Evolutionary conservation across 2,329 filamentous ascomycete genomes (phyloP).

Genomic region (Verticillium nonalfalfae): DNA sequence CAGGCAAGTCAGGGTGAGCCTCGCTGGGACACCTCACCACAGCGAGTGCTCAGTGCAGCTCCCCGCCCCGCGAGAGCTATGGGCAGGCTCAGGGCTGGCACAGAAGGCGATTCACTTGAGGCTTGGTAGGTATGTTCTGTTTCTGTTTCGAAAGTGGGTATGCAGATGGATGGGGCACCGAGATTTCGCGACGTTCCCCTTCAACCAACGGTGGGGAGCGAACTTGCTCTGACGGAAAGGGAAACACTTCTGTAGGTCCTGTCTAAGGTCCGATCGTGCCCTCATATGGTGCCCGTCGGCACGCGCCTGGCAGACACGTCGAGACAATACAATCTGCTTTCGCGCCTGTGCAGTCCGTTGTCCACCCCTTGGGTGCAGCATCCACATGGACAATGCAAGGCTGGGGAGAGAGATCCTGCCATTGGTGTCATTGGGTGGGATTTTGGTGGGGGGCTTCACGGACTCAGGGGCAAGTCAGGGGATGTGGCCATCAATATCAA

Average conservation of each 20-base stretch:
- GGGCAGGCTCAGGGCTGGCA: neutral
- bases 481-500: neutral
- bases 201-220: neutral
- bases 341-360: no score
- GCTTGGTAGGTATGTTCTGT: neutral
- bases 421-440: neutral
- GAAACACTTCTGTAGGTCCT: neutral
- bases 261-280: neutral
- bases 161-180: neutral
- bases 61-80: no score
- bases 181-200: neutral
- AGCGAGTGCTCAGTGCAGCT: no score
- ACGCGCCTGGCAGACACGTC: neutral
- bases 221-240: neutral
- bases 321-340: neutral
- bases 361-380: neutral
- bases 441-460: neutral
- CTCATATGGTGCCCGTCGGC: neutral
- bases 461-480: neutral
- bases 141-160: neutral
- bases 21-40: no score
- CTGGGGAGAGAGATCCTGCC: neutral
- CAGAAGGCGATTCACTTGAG: neutral
- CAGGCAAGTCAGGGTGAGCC: no score
- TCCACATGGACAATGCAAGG: neutral